Base-by-base conservation (phyloP, 78 protist species). In the Fonticula alba region DNA sequence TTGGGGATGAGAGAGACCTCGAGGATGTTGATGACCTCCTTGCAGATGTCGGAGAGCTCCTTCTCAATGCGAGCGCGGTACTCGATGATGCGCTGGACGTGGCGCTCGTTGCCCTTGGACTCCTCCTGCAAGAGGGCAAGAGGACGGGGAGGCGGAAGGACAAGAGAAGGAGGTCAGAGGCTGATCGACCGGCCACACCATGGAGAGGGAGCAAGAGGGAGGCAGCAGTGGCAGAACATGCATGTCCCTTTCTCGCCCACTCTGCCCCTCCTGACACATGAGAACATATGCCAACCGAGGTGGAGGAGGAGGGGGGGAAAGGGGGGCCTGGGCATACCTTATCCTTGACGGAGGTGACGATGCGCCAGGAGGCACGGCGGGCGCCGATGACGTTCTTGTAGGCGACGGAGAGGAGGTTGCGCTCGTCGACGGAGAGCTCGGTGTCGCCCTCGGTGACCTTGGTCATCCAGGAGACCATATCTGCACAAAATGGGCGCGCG, bases 321-420 rank as follows among this genome's bases (percentile, higher is more conserved):
- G 47, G 24, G 47, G 7, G 47, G 24, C 47, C 47, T 13, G 24
- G 47, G 24, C 47, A 41, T 41, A 13, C 83, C 78, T 84, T 85
- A 66, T 71, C 72, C 74, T 89, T 92, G 36, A 93, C 83, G 41
- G 89, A 81, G 37, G 86, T 72, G 43, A 91, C 63, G 56, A 91
- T 85, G n/a, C 98, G 73, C 96, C 98, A 91, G 47, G 98, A 76
- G 15, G 98, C 95, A 24, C 99, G 93, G 50, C 98, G 77, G 32
- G 95, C 71, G 40, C 98, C 98, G 46, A 94, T 88, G 47, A 92
- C 92, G 74, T 95, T 92, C 85, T 94, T 94, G 85, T 91, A 96
- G 3, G 99, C 98, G 53, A 93, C 98, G 15, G 98, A 91, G 64
- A 94, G 82, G 24, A 93, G 83, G 73, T 90, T 94, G 66, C 98